These are phyloP conservation scores for Fomitopsis pinicola DNA, from an alignment of 1,284 basidiomycete genomes.

Conservation along the genomic window DNA sequence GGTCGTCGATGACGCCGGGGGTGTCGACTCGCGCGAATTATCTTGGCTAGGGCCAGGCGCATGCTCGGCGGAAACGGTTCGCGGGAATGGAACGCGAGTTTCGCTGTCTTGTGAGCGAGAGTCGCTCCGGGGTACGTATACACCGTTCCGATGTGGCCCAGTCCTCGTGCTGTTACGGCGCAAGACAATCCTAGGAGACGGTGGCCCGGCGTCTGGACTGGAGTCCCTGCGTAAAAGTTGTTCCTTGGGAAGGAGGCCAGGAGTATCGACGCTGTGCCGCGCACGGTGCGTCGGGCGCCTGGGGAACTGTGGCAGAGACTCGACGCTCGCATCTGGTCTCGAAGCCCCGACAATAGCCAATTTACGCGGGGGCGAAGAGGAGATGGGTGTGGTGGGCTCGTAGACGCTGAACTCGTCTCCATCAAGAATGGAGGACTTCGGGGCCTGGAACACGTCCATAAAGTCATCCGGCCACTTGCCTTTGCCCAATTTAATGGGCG, in stretches of 20 bases:
- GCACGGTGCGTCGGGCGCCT: slow-evolving; percentile 60
- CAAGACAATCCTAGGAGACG: slow-evolving; percentile 44
- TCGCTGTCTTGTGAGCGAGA: slow-evolving; percentile 25
- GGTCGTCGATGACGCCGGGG: slow-evolving; percentile 19
- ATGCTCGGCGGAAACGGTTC: slow-evolving; percentile 46
- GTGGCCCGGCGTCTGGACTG: slow-evolving; percentile 44
- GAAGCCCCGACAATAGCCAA: slow-evolving; percentile 46
- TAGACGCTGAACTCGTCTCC: slow-evolving; percentile 17
- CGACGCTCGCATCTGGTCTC: slow-evolving; percentile 42
- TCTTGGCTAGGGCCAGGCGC: slow-evolving; percentile 31
- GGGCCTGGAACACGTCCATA: slow-evolving; percentile 48
- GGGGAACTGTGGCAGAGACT: slow-evolving; percentile 41
- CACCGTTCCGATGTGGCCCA: slow-evolving; percentile 40
- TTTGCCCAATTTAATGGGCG: slow-evolving; percentile 57
- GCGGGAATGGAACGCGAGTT: slow-evolving; percentile 59
- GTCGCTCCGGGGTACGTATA: slow-evolving; percentile 41
- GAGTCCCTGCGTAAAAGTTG: slow-evolving; percentile 46
- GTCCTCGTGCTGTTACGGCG: slow-evolving; percentile 56
- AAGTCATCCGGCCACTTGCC: slow-evolving; percentile 84
- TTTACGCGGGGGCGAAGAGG: slow-evolving; percentile 53
- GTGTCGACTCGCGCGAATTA: slow-evolving; percentile 30
- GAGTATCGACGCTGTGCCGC: slow-evolving; percentile 47
- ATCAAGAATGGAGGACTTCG: slow-evolving; percentile 21
- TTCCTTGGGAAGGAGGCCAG: slow-evolving; percentile 56
- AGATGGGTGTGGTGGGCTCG: slow-evolving; percentile 33